Conservation (phyloP, 2,329 filamentous ascomycete species). For the Nemania serpens region DNA sequence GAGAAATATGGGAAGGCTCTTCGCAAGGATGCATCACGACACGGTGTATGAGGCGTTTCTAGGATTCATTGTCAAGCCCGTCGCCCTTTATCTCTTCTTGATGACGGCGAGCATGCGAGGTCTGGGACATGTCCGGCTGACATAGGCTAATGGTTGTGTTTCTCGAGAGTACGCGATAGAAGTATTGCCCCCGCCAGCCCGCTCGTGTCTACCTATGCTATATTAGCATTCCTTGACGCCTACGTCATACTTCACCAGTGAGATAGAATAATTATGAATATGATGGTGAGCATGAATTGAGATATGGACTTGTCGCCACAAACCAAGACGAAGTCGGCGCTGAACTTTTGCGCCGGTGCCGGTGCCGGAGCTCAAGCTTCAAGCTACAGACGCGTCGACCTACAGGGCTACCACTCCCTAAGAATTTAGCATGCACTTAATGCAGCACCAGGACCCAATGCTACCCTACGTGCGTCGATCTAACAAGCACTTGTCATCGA, state of each 20-base stretch:
- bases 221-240: background rate
- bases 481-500: too few species aligned
- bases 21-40: conserved; percentile 26
- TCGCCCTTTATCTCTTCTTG: background rate
- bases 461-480: background rate
- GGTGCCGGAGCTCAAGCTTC: background rate
- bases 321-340: conserved; percentile 19
- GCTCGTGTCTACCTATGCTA: background rate
- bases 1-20: conserved; percentile 1
- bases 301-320: conserved; percentile 7
- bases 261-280: conserved; percentile 19
- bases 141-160: conserved; percentile 1
- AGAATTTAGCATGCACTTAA: too few species aligned
- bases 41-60: conserved; percentile 27
- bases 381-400: background rate
- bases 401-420: background rate
- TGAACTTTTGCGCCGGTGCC: conserved; percentile 21
- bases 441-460: too few species aligned
- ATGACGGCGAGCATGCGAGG: conserved; percentile 2
- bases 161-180: background rate
- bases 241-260: background rate
- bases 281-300: conserved; percentile 14
- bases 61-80: background rate
- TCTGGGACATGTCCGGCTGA: conserved; percentile 2
- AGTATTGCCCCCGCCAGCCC: background rate